Base-by-base conservation (phyloP, 352 stramenopile species). In the Lagenidium sp. region DNA sequence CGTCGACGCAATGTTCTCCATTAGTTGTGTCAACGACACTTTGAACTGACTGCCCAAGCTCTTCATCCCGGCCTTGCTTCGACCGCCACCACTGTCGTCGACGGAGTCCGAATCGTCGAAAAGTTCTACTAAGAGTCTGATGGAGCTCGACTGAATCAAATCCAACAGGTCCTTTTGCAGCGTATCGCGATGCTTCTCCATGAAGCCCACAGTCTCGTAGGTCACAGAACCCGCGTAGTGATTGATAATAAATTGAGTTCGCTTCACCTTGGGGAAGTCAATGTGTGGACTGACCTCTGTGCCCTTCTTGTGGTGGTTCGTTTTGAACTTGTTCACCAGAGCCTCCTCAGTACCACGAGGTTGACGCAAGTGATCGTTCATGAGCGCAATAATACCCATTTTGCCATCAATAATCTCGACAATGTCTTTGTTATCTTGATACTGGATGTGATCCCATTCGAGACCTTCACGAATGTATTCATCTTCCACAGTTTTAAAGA, bases 341-440 rank as follows among this genome's bases (percentile, higher is more conserved):
- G 79, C 82, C 38, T 94, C 82, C 60, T 94, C 82, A 1, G 79
- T 94, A 22, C 83, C 82, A 47, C 81, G 78, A 5, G 81, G 76
- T 49, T 94, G 81, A 41, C 81, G 81, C 39, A 94, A 48, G 28
- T 94, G 81, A 36, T 94, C 81, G 37, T 94, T 94, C 81, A 94
- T 94, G 35, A 94, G 42, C 19, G 78, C 80, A 26, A 94, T 91
- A 41, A 94, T 91, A 25, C 78, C 82, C 39, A 92, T 68, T 57
- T 93, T 89, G 51, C 69, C 82, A 39, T 98, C 93, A 47, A 99
- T 98, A 19, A 98, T 73, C 41, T 98, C 91, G 10, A 99, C 73
- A 49, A 97, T 97, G 51, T 97, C 95, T 52, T 97, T 91, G 72
- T 99, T 99, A 55, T 99, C 96, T 31, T 97, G 94, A 58, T 98